Base-by-base conservation (phyloP, 495 filamentous ascomycete genomes). In the Penicillium samsonianum region DNA sequence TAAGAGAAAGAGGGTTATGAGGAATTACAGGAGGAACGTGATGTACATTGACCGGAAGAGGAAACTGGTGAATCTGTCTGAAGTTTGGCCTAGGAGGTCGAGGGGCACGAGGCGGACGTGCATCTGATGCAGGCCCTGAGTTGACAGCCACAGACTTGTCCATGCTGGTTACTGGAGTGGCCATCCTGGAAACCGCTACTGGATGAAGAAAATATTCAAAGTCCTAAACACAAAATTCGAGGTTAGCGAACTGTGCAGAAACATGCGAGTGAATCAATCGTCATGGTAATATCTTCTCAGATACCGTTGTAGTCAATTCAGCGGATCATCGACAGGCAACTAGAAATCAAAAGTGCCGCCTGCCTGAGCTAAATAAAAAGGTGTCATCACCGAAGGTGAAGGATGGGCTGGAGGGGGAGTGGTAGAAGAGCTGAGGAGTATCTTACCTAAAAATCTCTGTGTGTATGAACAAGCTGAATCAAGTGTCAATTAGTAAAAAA, bases 231-330 rank as follows among this genome's bases (percentile, higher is more conserved):
- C 57, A 63, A 54, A 40, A 57, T 50, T 41, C 41, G 43, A 35
- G n/a, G 51, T 71, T 65, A 71, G 68, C 64, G 45, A 59, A 57
- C 44, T 62, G 57, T 63, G 56, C 46, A 42, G 9, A 14, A 8
- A 52, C 46, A 60, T 42, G 49, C 53, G 23, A 25, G 50, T 50
- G 48, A 40, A 51, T 58, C 37, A 46, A 48, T 49, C 55, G 42
- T 43, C 56, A 47, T 47, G 50, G 47, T 30, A 30, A 38, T 26
- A 47, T 76, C 75, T 80, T 81, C 84, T 96, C 92, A 96, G 92
- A 96, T 96, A 96, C 92, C 92, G 92, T 96, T 95, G 92, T 96
- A 96, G 92, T 96, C 91, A 81, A 84, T 83, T 69, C 73, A 70
- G 70, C 73, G 80, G 77, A 80, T 82, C 91, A 96, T 79, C 67